Evolutionary conservation across 1,284 basidiomycete species (phyloP), one percentile per base, ranked within the genome.

Genomic region (Ceraceosorus guamensis): DNA sequence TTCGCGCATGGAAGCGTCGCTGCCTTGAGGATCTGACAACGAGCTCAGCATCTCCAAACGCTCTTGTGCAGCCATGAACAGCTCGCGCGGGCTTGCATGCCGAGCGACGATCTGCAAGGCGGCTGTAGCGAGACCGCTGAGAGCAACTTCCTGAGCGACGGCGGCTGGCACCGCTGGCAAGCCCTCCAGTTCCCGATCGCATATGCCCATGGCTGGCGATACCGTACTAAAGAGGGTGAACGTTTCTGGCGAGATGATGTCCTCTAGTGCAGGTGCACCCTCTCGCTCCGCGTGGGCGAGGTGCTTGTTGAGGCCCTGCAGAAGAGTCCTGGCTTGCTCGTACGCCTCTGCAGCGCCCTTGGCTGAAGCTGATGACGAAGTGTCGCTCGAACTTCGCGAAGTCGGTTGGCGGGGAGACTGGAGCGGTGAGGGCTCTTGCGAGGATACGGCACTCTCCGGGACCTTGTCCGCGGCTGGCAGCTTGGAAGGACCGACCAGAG

Each of bases 61-160:
- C 57, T 67, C 62, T 51, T 69, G 63, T 14, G 62, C 43, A 5
- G 67, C 69, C 61, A 71, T 57, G 58, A 65, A 67, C n/a, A 71
- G 45, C 34, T 71, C 69, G 5, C 69, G 61, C 13, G 67, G 63
- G 5, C 65, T 67, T 1, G 60, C 63, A 16, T 53, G 31, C 37
- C 62, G 56, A 4, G 61, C 65, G 6, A 68, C 47, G 33, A 66
- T 18, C 5, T 61, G 54, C 18, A 70, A 52, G 6, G 62, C 53
- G 35, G 53, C 53, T 10, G 48, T 50, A 1, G 68, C 64, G 2
- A 46, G 43, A 3, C 43, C 50, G 34, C 56, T 52, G 6, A 52
- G 49, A 37, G 57, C 52, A 43, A 48, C 45, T 4, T 50, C 37
- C 24, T 46, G 18, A 24, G 39, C 32, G 35, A 55, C 33, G 32